phyloP scores from a whole-genome alignment of 129 eudicot genomes.

The Artemisia argyi region DNA sequence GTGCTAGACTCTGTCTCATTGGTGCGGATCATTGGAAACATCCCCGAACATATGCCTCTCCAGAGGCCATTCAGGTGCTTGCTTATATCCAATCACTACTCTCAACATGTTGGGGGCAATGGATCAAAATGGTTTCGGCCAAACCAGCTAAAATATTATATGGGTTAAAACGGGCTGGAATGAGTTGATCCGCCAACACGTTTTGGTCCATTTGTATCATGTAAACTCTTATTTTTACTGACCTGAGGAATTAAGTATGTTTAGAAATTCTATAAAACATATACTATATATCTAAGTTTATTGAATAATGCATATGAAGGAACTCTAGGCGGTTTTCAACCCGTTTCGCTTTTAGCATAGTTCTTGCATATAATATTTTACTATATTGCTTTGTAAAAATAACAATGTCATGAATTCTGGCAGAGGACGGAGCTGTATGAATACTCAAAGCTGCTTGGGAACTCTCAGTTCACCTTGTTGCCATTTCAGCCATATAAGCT shows the following conservation, averaged over 20 bases:
- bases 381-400: slow-evolving; percentile 15
- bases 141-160: background rate
- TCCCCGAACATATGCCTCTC: slow-evolving; percentile 92
- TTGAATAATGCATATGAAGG: background rate
- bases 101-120: background rate
- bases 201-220: background rate
- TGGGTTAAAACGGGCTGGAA: background rate
- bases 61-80: slow-evolving; percentile 95
- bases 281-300: no score
- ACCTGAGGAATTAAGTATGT: background rate
- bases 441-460: slow-evolving; percentile 78
- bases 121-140: background rate
- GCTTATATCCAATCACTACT: slow-evolving; percentile 1
- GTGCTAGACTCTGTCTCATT: slow-evolving; percentile 90
- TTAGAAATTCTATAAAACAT: background rate
- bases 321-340: background rate
- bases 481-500: slow-evolving; percentile 95
- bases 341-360: background rate
- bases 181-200: background rate
- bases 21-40: slow-evolving; percentile 94
- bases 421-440: slow-evolving; percentile 97
- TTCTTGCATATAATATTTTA: background rate
- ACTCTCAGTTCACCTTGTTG: slow-evolving; percentile 81
- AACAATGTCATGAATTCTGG: slow-evolving; percentile 19
- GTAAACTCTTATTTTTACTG: no score